Percentiles rank a stretch among this genome's conserved stretches.
Evolutionary conservation across 805 yeast species (phyloP).

Genomic region (Pichia deserticola): DNA sequence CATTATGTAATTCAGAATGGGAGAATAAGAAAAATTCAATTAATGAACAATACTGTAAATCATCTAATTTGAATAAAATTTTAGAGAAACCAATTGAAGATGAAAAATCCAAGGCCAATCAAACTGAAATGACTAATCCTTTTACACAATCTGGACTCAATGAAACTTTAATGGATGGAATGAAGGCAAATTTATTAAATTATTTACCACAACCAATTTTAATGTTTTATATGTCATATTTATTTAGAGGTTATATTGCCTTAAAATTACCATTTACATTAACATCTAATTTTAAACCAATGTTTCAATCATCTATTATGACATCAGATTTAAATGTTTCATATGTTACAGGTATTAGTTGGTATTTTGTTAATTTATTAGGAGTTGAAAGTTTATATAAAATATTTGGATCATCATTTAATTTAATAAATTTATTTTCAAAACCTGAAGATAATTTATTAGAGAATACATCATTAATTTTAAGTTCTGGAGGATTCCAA

Average conservation of each 20-base stretch:
- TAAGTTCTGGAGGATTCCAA: slow-evolving; percentile 8
- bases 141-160: slow-evolving; percentile 62
- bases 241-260: slow-evolving; percentile 84
- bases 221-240: slow-evolving; percentile 94
- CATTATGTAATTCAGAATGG: slow-evolving; percentile 12
- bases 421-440: slow-evolving; percentile 40
- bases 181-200: slow-evolving; percentile 74
- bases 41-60: slow-evolving; percentile 3
- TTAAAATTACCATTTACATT: slow-evolving; percentile 89
- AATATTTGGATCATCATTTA: slow-evolving; percentile 50
- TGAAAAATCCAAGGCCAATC: slow-evolving; percentile 32
- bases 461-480: slow-evolving; percentile 1
- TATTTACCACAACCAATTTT: slow-evolving; percentile 87
- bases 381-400: slow-evolving; percentile 69
- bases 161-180: slow-evolving; percentile 68
- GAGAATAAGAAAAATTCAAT: background rate
- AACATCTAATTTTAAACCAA: slow-evolving; percentile 81
- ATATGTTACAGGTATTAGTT: slow-evolving; percentile 89
- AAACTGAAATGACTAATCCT: slow-evolving; percentile 45
- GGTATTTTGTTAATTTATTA: slow-evolving; percentile 86
- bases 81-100: slow-evolving; percentile 3
- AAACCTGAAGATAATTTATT: slow-evolving; percentile 18
- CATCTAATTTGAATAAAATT: slow-evolving; percentile 1
- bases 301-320: slow-evolving; percentile 82
- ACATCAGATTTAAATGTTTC: slow-evolving; percentile 83